phyloP scores from a whole-genome alignment of 2,329 filamentous ascomycete species.

The Monilinia aucupariae region DNA sequence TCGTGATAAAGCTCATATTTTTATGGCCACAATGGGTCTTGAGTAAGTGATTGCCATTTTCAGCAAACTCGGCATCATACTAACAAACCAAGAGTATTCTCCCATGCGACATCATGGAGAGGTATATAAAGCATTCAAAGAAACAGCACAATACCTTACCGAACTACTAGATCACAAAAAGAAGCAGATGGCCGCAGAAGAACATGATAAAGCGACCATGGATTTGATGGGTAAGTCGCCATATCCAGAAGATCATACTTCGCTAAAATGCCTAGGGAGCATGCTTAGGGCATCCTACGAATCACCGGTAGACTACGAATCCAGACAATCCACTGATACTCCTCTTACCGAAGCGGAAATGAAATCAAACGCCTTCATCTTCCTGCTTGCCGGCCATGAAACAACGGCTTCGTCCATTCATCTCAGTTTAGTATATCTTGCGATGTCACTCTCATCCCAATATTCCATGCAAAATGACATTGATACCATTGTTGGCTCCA shows the following conservation, averaged over 20 bases:
- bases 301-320: neutral
- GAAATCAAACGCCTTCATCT: conserved; percentile 34
- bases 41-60: conserved; percentile 28
- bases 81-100: conserved; percentile 25
- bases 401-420: conserved; percentile 34
- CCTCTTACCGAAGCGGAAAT: conserved; percentile 30
- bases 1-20: neutral
- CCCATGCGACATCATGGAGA: conserved; percentile 40
- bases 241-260: neutral
- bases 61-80: neutral
- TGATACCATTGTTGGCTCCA: conserved; percentile 29
- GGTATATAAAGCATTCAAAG: conserved; percentile 39
- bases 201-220: conserved; percentile 27
- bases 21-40: conserved; percentile 42
- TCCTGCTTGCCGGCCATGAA: conserved; percentile 35
- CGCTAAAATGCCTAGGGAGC: conserved; percentile 14
- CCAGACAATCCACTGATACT: conserved; percentile 6
- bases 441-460: conserved; percentile 23
- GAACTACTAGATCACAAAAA: conserved; percentile 41
- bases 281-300: conserved; percentile 27
- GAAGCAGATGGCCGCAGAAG: conserved; percentile 23
- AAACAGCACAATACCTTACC: conserved; percentile 48
- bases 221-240: conserved; percentile 26
- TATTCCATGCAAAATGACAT: conserved; percentile 28
- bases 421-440: conserved; percentile 32